Base-by-base conservation (phyloP, 73 alveolate genomes). In the Symbiodinium pilosum region DNA sequence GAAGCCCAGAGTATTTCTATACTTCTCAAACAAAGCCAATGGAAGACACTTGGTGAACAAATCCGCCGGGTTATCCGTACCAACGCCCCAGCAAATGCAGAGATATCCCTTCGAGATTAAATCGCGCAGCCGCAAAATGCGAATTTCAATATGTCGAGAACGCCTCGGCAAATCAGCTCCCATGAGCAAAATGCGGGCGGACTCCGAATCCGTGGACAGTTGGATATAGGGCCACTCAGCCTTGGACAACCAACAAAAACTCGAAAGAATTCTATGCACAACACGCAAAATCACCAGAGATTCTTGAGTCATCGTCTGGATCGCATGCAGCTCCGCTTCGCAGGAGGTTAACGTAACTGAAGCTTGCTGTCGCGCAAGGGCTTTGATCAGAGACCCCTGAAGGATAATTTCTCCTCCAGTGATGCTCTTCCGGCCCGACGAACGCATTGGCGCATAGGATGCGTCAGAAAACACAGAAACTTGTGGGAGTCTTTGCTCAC, bases 301-400 rank as follows among this genome's bases (percentile, higher is more conserved):
- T 14, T 81, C 87, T 36, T 81, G 87, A 81, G 87, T 36, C 87
- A 38, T 36, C 87, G 42, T 32, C 87, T 81, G 87, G 54, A 81
- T 34, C n/a, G 87, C 87, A 32, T 32, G n/a, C 52, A 81, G 26
- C 3, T 36, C 87, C 14, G 87, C 87, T 38, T 81, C 87, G 42
- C 87, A 81, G 42, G 54, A 34, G 4, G 38, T 36, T 54, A 81
- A 81, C n/a, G 54, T 36, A 30, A 81, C 54, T 36, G 87, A n/a
- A 14, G 39, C 54, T 42, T 81, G 87, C 87, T 81, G 87, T 2
- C 51, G 11, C 38, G 87, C 87, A 30, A 81, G n/a, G 14, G 87
- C 39, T 9, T 42, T 39, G 38, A 81, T 42, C 52, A 81, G 87
- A 30, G 54, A 39, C n/a, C 87, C 87, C 42, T 81, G 71, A 5